These are phyloP conservation scores for Rachicladosporium sp. DNA, from an alignment of 2,329 filamentous ascomycete species.

Conservation along the genomic window DNA sequence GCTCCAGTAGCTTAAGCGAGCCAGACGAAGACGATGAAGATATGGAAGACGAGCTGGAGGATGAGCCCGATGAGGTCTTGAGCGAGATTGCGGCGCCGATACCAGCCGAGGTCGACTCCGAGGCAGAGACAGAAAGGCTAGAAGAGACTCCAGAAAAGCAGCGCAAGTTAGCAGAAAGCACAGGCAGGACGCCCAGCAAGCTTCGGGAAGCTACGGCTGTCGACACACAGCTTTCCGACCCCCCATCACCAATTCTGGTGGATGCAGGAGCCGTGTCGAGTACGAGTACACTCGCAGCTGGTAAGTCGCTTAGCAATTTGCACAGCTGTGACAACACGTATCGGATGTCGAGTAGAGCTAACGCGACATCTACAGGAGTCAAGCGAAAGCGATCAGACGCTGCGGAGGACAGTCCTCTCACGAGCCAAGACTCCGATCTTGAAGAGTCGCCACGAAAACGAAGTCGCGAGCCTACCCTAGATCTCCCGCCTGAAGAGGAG, in stretches of 20 bases:
- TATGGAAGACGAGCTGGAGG: background rate
- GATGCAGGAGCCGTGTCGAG: constrained; percentile 20
- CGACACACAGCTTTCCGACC: constrained; percentile 29
- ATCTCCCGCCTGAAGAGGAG: background rate
- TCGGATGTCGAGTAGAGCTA: background rate
- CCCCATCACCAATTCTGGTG: constrained; percentile 19
- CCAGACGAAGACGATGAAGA: constrained; percentile 53
- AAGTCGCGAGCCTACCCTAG: constrained; percentile 13
- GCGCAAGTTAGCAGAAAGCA: constrained; percentile 26
- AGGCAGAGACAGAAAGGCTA: constrained; percentile 88
- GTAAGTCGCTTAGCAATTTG: constrained; percentile 8
- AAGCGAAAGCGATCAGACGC: constrained; percentile 35
- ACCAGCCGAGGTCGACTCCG: constrained; percentile 49
- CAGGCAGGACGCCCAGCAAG: constrained; percentile 65
- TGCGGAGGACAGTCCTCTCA: constrained; percentile 27
- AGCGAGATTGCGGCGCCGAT: constrained; percentile 9
- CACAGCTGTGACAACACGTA: background rate
- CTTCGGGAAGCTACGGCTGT: constrained; percentile 47
- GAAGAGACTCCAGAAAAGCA: constrained; percentile 48
- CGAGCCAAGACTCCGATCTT: constrained; percentile 23
- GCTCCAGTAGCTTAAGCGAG: constrained; percentile 87
- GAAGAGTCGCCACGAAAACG: constrained; percentile 24
- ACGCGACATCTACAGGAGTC: constrained; percentile 14
- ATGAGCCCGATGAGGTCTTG: background rate
- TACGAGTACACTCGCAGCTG: constrained; percentile 18